Evolutionary conservation across 2,329 filamentous ascomycete genomes (phyloP).

Genomic region (Akanthomyces muscarius): DNA sequence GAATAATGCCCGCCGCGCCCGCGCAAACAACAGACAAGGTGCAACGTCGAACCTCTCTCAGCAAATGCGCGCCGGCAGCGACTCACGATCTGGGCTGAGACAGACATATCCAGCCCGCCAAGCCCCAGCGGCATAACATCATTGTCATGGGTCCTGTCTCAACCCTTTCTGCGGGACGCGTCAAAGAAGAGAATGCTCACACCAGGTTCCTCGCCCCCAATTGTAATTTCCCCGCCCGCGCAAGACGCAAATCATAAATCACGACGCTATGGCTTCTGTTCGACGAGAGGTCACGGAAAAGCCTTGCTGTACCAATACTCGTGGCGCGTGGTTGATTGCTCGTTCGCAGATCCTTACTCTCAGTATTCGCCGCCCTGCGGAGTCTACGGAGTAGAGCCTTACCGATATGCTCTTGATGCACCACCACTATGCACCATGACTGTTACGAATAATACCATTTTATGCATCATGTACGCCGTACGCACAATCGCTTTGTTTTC

Average conservation of each 20-base stretch:
- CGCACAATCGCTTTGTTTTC: too few species aligned
- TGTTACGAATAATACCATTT: neutral
- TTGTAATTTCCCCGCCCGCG: neutral
- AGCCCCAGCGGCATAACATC: conserved; percentile 5
- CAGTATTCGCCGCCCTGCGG: too few species aligned
- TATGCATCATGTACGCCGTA: neutral
- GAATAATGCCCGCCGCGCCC: neutral
- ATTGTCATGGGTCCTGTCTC: neutral
- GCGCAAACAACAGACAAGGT: conserved; percentile 4
- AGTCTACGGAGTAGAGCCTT: neutral
- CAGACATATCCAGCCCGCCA: conserved; percentile 3
- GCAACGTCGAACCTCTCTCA: neutral
- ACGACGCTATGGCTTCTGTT: too few species aligned
- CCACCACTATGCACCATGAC: conserved; percentile 1
- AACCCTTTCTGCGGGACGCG: neutral
- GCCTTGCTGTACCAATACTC: too few species aligned
- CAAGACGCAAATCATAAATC: too few species aligned
- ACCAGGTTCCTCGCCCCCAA: neutral
- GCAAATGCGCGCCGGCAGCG: neutral
- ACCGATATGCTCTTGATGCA: neutral
- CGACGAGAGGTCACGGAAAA: neutral
- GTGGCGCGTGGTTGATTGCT: neutral
- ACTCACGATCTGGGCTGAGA: conserved; percentile 13
- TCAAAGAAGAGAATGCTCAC: neutral
- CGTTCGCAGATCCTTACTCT: neutral